Conservation (phyloP, 2,329 filamentous ascomycete species). For the Graphiopsis chlorocephala region DNA sequence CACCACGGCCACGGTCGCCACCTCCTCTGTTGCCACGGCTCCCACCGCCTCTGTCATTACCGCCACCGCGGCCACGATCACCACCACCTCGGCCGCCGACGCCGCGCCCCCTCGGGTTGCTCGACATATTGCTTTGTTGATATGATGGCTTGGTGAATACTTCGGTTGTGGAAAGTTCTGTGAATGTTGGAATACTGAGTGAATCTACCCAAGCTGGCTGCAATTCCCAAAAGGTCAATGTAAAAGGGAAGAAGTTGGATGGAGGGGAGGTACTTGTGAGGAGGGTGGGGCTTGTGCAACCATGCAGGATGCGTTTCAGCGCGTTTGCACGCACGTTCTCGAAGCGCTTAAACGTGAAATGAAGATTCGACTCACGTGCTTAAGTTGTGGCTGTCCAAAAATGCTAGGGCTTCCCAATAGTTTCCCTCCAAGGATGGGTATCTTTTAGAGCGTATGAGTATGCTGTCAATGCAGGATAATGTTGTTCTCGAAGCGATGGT, state of each 20-base stretch:
- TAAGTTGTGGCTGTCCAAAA: not conserved
- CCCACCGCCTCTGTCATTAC: conserved; percentile 27
- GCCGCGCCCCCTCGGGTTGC: not conserved
- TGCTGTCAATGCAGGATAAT: not conserved
- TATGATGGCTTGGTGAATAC: not conserved
- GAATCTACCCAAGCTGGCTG: not conserved
- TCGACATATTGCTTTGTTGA: not conserved
- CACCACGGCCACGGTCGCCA: conserved; percentile 27
- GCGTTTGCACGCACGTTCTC: not conserved
- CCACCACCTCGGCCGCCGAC: conserved; percentile 24
- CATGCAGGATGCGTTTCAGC: not conserved
- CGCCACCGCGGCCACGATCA: conserved; percentile 25
- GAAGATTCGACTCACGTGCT: not conserved
- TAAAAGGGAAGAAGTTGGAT: not conserved
- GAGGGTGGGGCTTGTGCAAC: not conserved
- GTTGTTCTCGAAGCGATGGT: not conserved
- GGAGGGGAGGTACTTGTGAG: not conserved
- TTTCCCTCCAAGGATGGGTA: not conserved
- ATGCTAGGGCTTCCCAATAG: not conserved
- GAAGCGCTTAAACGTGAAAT: not conserved
- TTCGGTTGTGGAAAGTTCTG: not conserved
- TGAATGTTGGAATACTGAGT: not conserved
- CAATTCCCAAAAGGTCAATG: not conserved
- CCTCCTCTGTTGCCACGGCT: conserved; percentile 25
- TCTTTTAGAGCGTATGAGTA: not conserved